Evolutionary conservation across 2,329 filamentous ascomycete genomes (phyloP), one percentile per base, ranked within the genome.

Genomic region (Neofusicoccum parvum): DNA sequence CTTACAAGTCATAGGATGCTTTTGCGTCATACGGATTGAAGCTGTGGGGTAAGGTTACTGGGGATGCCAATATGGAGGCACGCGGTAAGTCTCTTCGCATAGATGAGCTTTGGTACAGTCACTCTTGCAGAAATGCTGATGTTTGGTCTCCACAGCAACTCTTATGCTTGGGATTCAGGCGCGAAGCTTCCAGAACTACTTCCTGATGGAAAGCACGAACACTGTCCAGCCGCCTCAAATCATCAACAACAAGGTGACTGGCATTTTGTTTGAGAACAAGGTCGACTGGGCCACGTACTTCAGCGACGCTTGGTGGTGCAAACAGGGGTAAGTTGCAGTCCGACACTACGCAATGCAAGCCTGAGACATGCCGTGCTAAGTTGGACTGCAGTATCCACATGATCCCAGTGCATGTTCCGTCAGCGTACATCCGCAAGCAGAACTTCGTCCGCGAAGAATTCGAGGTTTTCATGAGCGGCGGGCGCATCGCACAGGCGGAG

Each of bases 251-350:
- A 94, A 92, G 78, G 87, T 86, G 2, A 86, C 86, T 2, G 87
- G 87, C 9, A 88, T 89, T 4, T 76, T 97, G 12, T 98, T 98
- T 72, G 95, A 98, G 80, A 98, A 98, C 82, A 99, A 99, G 79
- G 86, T 94, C 65, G 92, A 99, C 76, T 94, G 98, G 78, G 91
- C 91, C 3, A 79, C 95, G 0, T 98, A 94, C 79, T 99, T 99
- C 73, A 92, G 93, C 46, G 78, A 64, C 10, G 75, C 76, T 23
- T 66, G 80, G 4, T 92, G 96, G 79, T 93, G 87, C 72, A 86
- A 96, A 58, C 81, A 89, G 73, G 87, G 76, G 54, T 59, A 45
- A 14, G 54, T 43, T 10, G 15, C 48, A 5, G 48, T 34, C 11
- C 23, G 23, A 50, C 3, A 9, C 6, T 41, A 17, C 27, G 53